Evolutionary conservation across 352 stramenopile species (phyloP), one percentile per base, ranked within the genome.

Genomic region (Phytophthora fragariaefolia): DNA sequence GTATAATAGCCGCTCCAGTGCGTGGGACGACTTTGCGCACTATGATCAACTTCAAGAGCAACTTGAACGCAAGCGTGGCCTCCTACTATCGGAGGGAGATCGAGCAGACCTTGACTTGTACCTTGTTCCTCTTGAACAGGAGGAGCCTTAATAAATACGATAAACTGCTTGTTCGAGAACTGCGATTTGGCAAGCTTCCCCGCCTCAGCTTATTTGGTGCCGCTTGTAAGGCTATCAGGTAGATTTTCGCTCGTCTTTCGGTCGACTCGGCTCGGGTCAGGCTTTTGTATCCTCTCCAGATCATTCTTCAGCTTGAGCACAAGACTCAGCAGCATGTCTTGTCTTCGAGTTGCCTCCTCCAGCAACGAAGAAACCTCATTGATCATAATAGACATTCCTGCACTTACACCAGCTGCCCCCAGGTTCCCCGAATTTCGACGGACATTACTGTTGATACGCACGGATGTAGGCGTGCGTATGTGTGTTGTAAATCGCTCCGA

Each of bases 11-110:
- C 62, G 40, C n/a, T 83, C 86, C n/a, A 92, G 77, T 63, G 81
- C 84, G 46, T 91, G 82, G 80, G 84, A 93, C 46, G 86, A 95
- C 76, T 92, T 83, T 65, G 70, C 68, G 43, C 55, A 90, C 52
- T 92, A 88, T 59, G 83, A 95, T 12, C 50, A 73, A 38, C 73
- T 75, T 40, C 84, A 95, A 63, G 42, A 66, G 42, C 60, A 73
- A 22, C 56, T 95, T 0, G 79, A 92, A 61, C 48, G 26, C 15
- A 92, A 92, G 71, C 77, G 84, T 15, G 74, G 74, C 17, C 47
- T 92, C 2, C 24, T 28, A 12, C 46, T 74, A 6, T 18, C 65
- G 5, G 58, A 71, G 10, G 57, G 36, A 34, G 55, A 60, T 15
- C 57, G 54, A n/a, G 26, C 20, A 38, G 66, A 73, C 23, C 3